phyloP scores from a whole-genome alignment of 306 rosid species.

The Trichosanthes cucumerina region DNA sequence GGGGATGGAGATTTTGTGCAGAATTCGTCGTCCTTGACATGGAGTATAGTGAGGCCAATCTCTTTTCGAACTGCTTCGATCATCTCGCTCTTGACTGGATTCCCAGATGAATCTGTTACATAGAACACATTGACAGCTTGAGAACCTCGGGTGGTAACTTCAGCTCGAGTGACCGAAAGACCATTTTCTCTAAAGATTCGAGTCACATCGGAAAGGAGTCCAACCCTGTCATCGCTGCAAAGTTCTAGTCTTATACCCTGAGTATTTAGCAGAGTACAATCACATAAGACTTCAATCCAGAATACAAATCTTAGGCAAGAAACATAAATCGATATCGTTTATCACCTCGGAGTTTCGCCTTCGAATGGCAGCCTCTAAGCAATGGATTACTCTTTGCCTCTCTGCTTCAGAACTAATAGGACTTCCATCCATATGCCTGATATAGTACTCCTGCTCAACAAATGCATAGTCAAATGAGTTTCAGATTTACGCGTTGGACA shows the following conservation, averaged over 20 bases:
- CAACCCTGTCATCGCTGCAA: slow-evolving; percentile 73
- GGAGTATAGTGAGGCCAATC: slow-evolving; percentile 61
- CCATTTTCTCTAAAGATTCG: slow-evolving; percentile 95
- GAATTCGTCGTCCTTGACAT: slow-evolving; percentile 46
- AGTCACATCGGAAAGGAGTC: slow-evolving; percentile 87
- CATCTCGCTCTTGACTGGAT: slow-evolving; percentile 66
- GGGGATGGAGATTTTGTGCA: slow-evolving; percentile 38
- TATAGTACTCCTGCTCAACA: slow-evolving; percentile 61
- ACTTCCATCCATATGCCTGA: slow-evolving; percentile 79
- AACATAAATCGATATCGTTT: not conserved
- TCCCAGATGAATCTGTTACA: slow-evolving; percentile 76
- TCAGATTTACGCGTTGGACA: not conserved
- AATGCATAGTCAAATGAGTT: not conserved
- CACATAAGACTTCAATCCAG: not conserved
- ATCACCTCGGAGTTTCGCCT: slow-evolving; percentile 81
- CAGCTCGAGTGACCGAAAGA: slow-evolving; percentile 81
- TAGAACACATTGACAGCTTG: slow-evolving; percentile 81
- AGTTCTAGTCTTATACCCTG: slow-evolving; percentile 91
- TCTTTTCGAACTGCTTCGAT: slow-evolving; percentile 82
- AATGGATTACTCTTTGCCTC: slow-evolving; percentile 84
- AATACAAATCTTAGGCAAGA: not conserved
- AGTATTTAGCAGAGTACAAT: not conserved
- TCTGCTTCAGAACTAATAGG: slow-evolving; percentile 87
- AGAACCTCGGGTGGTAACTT: slow-evolving; percentile 71
- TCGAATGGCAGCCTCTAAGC: slow-evolving; percentile 90